Percentiles rank a stretch among this genome's conserved stretches.
These are phyloP conservation scores for Aspergillus egyptiacus DNA, from an alignment of 495 filamentous ascomycete genomes.

Conservation along the genomic window DNA sequence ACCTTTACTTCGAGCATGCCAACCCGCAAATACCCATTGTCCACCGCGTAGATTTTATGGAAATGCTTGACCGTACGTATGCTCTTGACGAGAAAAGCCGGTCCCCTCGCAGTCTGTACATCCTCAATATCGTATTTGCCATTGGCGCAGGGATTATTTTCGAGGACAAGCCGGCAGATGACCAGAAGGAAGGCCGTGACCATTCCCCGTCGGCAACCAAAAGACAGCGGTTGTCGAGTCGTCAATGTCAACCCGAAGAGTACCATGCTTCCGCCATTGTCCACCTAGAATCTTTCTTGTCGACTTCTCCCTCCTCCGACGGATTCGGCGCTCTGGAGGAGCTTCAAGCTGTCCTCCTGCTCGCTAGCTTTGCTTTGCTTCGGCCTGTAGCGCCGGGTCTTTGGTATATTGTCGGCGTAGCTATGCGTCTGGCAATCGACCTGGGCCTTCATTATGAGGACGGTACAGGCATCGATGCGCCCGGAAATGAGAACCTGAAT, in stretches of 20 bases:
- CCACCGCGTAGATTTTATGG: conserved; percentile 80
- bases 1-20: conserved; percentile 89
- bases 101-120: conserved; percentile 78
- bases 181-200: conserved; percentile 27
- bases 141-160: conserved; percentile 92
- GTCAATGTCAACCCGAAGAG: conserved; percentile 84
- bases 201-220: conserved; percentile 37
- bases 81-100: conserved; percentile 58
- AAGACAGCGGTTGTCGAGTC: conserved; percentile 45
- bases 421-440: conserved; percentile 83
- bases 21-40: conserved; percentile 94
- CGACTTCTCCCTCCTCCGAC: conserved; percentile 54
- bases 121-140: conserved; percentile 96
- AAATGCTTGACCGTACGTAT: conserved; percentile 76
- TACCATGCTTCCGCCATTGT: conserved; percentile 93
- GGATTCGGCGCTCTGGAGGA: conserved; percentile 81
- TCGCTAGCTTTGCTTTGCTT: conserved; percentile 86
- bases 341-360: conserved; percentile 80
- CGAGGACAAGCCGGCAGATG: conserved; percentile 51
- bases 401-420: conserved; percentile 96
- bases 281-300: conserved; percentile 81
- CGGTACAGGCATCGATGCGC: conserved; percentile 59
- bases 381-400: conserved; percentile 87
- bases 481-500: conserved; percentile 29
- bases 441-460: conserved; percentile 92